Base-by-base conservation (phyloP, 1,284 basidiomycete genomes). In the Trametes pubescens region DNA sequence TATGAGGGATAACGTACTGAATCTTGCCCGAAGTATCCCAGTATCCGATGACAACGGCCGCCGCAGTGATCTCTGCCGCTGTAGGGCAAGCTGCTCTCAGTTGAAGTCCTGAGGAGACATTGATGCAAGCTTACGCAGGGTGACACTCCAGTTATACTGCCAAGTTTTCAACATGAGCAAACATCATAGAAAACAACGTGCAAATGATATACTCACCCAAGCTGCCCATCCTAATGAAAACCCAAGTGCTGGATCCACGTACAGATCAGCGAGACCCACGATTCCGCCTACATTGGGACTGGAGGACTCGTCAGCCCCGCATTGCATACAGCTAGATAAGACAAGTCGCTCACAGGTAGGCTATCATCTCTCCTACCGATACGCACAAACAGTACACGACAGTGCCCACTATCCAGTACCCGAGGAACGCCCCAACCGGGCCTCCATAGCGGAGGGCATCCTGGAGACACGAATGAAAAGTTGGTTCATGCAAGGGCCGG, bases 221-320 rank as follows among this genome's bases (percentile, higher is more conserved):
- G 74, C 73, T 1, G 74, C 73, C 74, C 74, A 76, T 11, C 74
- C 74, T 0, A 76, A 64, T 0, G 74, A 74, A 61, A 76, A 76
- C 0, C 74, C 74, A 4, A 74, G 62, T 1, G 74, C 73, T 0
- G 65, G 69, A 48, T 75, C 74, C 8, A 76, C 74, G 38, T 74
- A 76, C 0, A 72, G 73, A 73, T 72, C 72, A 1, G 93, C 91
- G 7, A 91, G 87, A 69, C 93, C 88, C 18, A 94, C 89, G 70
- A 94, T 93, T 46, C 91, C 89, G 65, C 86, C 87, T 2, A 93
- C 91, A 92, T 92, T 78, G 90, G 93, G 43, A 89, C 88, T 74
- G 83, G 84, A 55, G 51, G 57, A 51, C 52, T 57, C 55, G 63
- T 47, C 24, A 48, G 24, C 14, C 4, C 7, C 10, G 16, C 24